These are phyloP conservation scores for Ophiorrhiza pumila DNA, from an alignment of 257 asterid genomes.

Conservation along the genomic window DNA sequence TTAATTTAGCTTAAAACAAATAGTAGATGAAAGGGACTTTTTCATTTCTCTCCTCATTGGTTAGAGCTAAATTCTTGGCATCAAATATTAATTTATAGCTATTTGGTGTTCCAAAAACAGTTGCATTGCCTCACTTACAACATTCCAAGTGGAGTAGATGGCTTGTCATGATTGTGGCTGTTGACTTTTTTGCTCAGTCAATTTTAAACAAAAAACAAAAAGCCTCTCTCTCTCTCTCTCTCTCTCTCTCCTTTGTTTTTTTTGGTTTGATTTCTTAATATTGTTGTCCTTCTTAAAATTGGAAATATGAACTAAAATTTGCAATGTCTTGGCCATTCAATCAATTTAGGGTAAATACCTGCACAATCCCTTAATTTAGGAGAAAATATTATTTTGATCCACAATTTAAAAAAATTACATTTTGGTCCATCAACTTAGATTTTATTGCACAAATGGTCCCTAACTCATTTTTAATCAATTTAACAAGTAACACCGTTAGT, in stretches of 20 bases:
- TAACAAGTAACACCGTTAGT: no score
- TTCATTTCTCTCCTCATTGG: neutral
- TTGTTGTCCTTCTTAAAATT: neutral
- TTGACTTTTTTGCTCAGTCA: slow-evolving; percentile 40
- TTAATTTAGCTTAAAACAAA: neutral
- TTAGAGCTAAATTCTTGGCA: neutral
- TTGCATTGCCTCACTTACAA: slow-evolving; percentile 41
- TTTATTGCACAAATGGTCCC: no score
- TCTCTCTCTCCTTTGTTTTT: no score
- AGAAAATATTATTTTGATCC: no score
- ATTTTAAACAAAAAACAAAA: neutral
- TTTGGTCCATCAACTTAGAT: no score
- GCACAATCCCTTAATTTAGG: no score
- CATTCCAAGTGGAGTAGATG: slow-evolving; percentile 70
- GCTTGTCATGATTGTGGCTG: slow-evolving; percentile 42
- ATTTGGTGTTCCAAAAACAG: slow-evolving; percentile 2
- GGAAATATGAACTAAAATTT: neutral
- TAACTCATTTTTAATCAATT: no score
- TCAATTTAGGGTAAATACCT: no score
- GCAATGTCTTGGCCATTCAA: no score
- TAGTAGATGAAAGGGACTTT: neutral
- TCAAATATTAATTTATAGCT: neutral
- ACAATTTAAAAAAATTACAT: no score
- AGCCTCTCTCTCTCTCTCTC: no score
- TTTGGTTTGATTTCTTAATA: no score